Percentiles rank a stretch among this genome's conserved stretches.
These are phyloP conservation scores for Pilasporangium apinafurcum DNA, from an alignment of 352 stramenopile species.

Conservation along the genomic window DNA sequence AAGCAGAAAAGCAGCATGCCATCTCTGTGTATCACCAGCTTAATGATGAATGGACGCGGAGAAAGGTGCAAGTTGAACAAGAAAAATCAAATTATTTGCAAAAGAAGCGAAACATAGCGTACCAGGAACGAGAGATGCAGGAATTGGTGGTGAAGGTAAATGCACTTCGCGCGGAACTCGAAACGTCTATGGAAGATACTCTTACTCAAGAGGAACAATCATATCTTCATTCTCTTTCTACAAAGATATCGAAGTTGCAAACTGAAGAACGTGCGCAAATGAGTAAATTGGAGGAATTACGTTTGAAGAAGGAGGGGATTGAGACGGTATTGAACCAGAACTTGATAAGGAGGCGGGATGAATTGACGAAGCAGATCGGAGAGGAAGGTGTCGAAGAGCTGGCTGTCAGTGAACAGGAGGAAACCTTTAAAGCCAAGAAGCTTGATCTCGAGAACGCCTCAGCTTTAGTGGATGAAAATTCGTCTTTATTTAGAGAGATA, in stretches of 20 bases:
- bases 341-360: conserved; percentile 80
- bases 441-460: conserved; percentile 86
- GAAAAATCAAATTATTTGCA: conserved; percentile 47
- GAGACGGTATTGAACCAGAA: conserved; percentile 91
- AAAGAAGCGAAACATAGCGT: conserved; percentile 44
- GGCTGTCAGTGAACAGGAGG: conserved; percentile 50
- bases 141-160: conserved; percentile 45
- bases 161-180: conserved; percentile 51
- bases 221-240: conserved; percentile 50
- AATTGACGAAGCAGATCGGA: conserved; percentile 52
- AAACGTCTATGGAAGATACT: conserved; percentile 69
- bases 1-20: conserved; percentile 68
- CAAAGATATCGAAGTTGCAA: conserved; percentile 72
- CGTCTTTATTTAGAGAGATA: conserved; percentile 43
- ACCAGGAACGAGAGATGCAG: conserved; percentile 60
- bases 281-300: conserved; percentile 83
- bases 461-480: conserved; percentile 60
- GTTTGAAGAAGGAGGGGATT: conserved; percentile 81
- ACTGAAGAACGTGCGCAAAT: conserved; percentile 83
- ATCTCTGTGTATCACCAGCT: conserved; percentile 73
- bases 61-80: conserved; percentile 68
- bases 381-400: conserved; percentile 56
- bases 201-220: conserved; percentile 48
- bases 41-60: conserved; percentile 71
- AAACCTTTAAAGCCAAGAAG: conserved; percentile 82